phyloP scores from a whole-genome alignment of 805 yeast species.

The Wickerhamomyces silvicola region DNA sequence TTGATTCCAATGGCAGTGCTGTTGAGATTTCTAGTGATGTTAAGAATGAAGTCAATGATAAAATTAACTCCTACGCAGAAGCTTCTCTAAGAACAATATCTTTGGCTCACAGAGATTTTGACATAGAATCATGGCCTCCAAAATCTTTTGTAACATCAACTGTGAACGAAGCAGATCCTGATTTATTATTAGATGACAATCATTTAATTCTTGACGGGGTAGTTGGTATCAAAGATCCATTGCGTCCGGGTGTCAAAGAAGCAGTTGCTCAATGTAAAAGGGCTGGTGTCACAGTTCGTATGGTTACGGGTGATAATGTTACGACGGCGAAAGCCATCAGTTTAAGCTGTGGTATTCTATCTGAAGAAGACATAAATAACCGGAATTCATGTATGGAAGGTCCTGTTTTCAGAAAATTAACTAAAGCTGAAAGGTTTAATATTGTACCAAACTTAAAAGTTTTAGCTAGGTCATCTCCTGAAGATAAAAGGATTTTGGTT shows the following conservation, averaged over 20 bases:
- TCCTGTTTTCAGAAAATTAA: conserved; percentile 71
- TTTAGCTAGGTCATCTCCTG: conserved; percentile 92
- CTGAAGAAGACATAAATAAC: conserved; percentile 41
- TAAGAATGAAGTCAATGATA: conserved; percentile 27
- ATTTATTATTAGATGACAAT: conserved; percentile 29
- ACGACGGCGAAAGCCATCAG: conserved; percentile 91
- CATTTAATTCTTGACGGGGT: conserved; percentile 60
- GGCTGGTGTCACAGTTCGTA: conserved; percentile 93
- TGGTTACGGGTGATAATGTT: conserved; percentile 97
- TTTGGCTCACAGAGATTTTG: conserved; percentile 73
- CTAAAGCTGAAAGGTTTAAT: conserved; percentile 45
- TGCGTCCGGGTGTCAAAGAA: conserved; percentile 82
- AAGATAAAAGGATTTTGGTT: conserved; percentile 85
- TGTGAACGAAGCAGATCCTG: conserved; percentile 37
- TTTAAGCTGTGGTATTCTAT: conserved; percentile 67
- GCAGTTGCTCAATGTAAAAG: conserved; percentile 80
- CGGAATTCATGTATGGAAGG: conserved; percentile 83
- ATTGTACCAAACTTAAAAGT: conserved; percentile 76
- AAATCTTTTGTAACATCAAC: conserved; percentile 29
- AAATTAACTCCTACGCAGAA: conserved; percentile 57
- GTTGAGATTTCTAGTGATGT: conserved; percentile 23
- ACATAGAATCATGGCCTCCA: conserved; percentile 62
- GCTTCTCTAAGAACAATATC: conserved; percentile 84
- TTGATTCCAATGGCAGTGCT: conserved; percentile 25
- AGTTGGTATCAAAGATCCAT: conserved; percentile 93